A percentile compares a stretch with the other conserved stretches of the same genome.
Evolutionary conservation across 164 flowering plant species (phyloP).

Genomic region (Annona cherimola): DNA sequence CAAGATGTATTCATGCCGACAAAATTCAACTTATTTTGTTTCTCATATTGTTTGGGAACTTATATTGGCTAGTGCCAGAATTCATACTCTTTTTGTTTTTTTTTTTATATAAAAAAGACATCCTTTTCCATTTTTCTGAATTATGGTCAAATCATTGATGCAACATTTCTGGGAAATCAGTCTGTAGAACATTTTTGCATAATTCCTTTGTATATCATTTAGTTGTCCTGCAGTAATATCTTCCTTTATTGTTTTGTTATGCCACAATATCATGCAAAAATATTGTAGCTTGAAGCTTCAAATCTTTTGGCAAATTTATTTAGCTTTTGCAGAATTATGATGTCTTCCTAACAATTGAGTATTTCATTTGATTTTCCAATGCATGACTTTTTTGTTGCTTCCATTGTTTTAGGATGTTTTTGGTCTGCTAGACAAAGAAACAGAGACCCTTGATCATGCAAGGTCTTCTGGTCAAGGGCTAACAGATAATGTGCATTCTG

Average conservation of each 20-base stretch:
- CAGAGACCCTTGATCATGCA: conserved; percentile 34
- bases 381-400: conserved; percentile 6
- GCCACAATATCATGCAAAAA: background rate
- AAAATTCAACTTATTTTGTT: background rate
- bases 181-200: too few relatives aligned
- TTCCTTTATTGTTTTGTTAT: background rate
- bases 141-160: too few relatives aligned
- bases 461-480: conserved; percentile 25
- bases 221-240: background rate
- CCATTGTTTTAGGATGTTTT: conserved; percentile 45
- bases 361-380: conserved; percentile 15
- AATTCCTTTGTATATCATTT: background rate
- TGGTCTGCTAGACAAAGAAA: conserved; percentile 59
- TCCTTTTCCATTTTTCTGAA: too few relatives aligned
- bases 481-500: conserved; percentile 21
- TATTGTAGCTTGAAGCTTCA: background rate
- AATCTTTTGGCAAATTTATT: conserved; percentile 1
- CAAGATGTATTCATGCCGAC: background rate
- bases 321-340: background rate
- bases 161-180: too few relatives aligned
- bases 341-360: background rate
- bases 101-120: too few relatives aligned
- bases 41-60: background rate
- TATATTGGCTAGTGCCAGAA: background rate
- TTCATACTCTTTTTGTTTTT: background rate